Conservation (phyloP, 1,284 basidiomycete species). For the Macrocystidia cucumis region DNA sequence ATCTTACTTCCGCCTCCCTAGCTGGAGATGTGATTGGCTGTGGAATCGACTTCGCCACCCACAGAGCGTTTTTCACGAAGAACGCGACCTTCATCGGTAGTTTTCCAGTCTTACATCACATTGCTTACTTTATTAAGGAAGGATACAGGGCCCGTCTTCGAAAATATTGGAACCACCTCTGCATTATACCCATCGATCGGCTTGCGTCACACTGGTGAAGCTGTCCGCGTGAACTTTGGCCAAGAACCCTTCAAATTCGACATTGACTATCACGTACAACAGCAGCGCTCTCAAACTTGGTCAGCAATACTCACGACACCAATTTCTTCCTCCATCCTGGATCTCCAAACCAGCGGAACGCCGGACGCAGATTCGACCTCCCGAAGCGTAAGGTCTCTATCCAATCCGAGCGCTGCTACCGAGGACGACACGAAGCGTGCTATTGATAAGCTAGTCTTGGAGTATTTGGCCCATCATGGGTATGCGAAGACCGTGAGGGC, state of each 20-base stretch:
- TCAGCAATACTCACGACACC: conserved; percentile 49
- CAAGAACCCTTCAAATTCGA: conserved; percentile 81
- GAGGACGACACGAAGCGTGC: conserved; percentile 30
- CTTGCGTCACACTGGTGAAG: conserved; percentile 68
- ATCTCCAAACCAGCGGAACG: not conserved
- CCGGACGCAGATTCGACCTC: conserved; percentile 13
- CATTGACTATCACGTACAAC: conserved; percentile 75
- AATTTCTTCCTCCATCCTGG: conserved; percentile 27
- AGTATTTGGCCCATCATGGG: conserved; percentile 77
- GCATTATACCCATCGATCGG: conserved; percentile 83
- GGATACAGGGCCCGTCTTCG: conserved; percentile 57
- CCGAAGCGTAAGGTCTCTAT: not conserved
- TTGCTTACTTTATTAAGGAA: conserved; percentile 6
- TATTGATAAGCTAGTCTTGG: conserved; percentile 67
- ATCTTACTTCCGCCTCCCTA: conserved; percentile 18
- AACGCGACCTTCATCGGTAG: conserved; percentile 76
- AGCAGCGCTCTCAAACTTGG: conserved; percentile 58
- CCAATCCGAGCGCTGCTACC: too few relatives aligned
- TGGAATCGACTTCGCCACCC: conserved; percentile 80
- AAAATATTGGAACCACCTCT: conserved; percentile 55
- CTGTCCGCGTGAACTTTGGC: conserved; percentile 80
- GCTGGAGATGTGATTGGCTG: conserved; percentile 84
- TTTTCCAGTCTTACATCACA: conserved; percentile 2
- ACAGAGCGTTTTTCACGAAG: conserved; percentile 84
- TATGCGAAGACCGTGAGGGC: conserved; percentile 63